phyloP scores from a whole-genome alignment of 2,329 filamentous ascomycete species.

The Ceratocystis lukuohia region DNA sequence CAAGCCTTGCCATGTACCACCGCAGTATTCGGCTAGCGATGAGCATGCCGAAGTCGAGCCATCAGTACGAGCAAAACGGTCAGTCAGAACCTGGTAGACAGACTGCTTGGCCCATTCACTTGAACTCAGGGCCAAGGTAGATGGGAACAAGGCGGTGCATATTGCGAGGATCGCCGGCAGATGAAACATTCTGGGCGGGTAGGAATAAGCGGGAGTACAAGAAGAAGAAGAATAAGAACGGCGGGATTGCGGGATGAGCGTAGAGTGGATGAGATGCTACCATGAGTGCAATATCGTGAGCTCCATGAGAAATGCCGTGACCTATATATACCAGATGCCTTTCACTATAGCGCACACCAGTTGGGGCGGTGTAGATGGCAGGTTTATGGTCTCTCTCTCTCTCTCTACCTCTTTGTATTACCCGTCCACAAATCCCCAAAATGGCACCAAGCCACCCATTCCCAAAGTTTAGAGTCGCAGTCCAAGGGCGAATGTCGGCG shows the following conservation, averaged over 20 bases:
- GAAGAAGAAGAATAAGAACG: not conserved
- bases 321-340: not conserved
- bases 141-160: slow-evolving; percentile 4
- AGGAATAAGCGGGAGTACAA: not conserved
- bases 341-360: not conserved
- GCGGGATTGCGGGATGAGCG: not conserved
- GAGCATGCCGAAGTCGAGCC: slow-evolving; percentile 28
- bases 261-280: not conserved
- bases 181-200: not conserved
- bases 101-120: slow-evolving; percentile 30
- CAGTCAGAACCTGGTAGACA: slow-evolving; percentile 35
- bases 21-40: slow-evolving; percentile 31
- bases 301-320: not conserved
- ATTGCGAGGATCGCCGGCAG: not conserved
- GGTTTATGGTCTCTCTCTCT: not conserved
- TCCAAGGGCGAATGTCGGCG: slow-evolving; percentile 7
- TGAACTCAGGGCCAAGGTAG: slow-evolving; percentile 23
- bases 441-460: not conserved
- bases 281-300: not conserved
- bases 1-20: slow-evolving; percentile 37
- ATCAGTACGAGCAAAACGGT: slow-evolving; percentile 31
- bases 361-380: not conserved
- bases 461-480: not conserved
- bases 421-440: not conserved
- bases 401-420: not conserved